Evolutionary conservation across 371 early-diverging fungal species (phyloP).

Genomic region (Zancudomyces culisetae): DNA sequence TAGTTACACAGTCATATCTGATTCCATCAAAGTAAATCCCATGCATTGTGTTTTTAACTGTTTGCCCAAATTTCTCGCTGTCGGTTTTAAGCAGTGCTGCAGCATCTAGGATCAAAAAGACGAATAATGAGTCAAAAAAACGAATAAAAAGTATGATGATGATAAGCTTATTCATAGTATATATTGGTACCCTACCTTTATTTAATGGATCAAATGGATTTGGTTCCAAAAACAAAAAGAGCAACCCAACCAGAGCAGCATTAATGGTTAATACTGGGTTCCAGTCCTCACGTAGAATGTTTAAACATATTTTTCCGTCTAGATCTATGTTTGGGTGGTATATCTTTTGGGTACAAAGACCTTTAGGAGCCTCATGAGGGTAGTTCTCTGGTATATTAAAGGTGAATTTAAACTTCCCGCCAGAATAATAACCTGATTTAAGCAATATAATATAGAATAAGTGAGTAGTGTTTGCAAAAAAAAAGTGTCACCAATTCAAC

Average conservation of each 20-base stretch:
- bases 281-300: slow-evolving; percentile 99
- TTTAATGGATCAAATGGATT: slow-evolving; percentile 99
- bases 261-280: slow-evolving; percentile 96
- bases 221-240: slow-evolving; percentile 91
- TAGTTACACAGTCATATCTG: too few relatives aligned
- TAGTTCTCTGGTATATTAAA: slow-evolving; percentile 85
- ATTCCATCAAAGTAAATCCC: too few relatives aligned
- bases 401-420: slow-evolving; percentile 80
- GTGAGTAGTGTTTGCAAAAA: not conserved
- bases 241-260: slow-evolving; percentile 87
- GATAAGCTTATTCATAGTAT: too few relatives aligned
- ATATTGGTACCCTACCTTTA: slow-evolving; percentile 37
- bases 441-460: not conserved
- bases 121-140: too few relatives aligned
- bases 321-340: slow-evolving; percentile 98
- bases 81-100: too few relatives aligned
- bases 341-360: slow-evolving; percentile 76
- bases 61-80: too few relatives aligned
- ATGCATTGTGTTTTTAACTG: too few relatives aligned
- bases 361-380: slow-evolving; percentile 98
- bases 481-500: not conserved
- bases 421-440: slow-evolving; percentile 55
- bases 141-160: too few relatives aligned
- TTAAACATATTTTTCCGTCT: slow-evolving; percentile 95
- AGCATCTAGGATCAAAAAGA: too few relatives aligned